Evolutionary conservation across 2,329 filamentous ascomycete species (phyloP).

Genomic region (Colletotrichum viniferum): DNA sequence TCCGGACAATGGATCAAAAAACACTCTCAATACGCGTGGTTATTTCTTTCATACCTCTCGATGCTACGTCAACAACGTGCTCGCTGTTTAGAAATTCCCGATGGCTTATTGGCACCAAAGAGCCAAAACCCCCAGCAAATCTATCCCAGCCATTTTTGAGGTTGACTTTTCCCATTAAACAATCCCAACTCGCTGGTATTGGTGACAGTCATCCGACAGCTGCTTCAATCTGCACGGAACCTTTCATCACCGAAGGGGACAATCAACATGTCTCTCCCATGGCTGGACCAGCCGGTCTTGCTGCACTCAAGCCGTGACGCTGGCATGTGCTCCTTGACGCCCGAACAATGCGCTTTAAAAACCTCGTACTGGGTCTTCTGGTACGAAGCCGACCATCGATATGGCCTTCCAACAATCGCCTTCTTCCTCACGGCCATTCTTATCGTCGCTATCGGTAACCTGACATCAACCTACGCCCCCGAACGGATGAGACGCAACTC

Average conservation of each 20-base stretch:
- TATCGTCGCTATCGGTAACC: slow-evolving; percentile 47
- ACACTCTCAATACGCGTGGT: neutral
- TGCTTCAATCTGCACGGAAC: neutral
- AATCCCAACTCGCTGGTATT: neutral
- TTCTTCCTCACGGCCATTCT: slow-evolving; percentile 55
- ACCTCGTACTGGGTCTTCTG: slow-evolving; percentile 43
- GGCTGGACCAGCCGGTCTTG: slow-evolving; percentile 45
- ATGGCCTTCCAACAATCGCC: slow-evolving; percentile 54
- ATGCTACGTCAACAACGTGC: neutral
- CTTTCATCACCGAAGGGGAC: neutral
- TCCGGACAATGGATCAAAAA: neutral
- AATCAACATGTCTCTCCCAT: slow-evolving; percentile 24
- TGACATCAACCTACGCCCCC: slow-evolving; percentile 42
- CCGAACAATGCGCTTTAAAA: slow-evolving; percentile 50
- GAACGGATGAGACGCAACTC: slow-evolving; percentile 25
- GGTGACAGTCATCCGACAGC: neutral
- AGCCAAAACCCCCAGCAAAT: neutral
- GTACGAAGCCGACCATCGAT: slow-evolving; percentile 55
- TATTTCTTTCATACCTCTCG: neutral
- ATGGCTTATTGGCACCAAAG: neutral
- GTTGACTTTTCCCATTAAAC: neutral
- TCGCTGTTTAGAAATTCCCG: neutral
- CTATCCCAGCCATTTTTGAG: neutral
- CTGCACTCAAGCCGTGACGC: slow-evolving; percentile 41
- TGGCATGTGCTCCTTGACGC: slow-evolving; percentile 34